phyloP scores from a whole-genome alignment of 352 stramenopile genomes.

The Phytophthora ohioensis region DNA sequence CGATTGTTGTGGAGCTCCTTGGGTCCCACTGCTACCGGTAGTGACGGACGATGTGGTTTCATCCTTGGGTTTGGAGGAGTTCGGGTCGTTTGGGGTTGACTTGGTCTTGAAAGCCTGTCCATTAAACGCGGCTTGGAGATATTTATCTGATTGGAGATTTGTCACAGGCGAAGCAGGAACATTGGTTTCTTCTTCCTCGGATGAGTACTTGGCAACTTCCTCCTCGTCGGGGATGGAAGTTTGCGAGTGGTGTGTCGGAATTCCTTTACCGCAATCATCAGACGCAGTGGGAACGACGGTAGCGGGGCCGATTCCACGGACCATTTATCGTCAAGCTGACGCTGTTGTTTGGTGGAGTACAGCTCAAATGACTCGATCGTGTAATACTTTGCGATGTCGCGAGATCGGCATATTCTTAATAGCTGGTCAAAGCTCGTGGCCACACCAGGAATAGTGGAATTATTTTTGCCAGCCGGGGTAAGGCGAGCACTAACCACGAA shows the following conservation, averaged over 20 bases:
- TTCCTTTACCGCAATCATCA: constrained; percentile 6
- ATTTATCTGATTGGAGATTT: constrained; percentile 4
- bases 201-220: constrained; percentile 10
- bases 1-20: neutral
- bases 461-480: too few relatives aligned
- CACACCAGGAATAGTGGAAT: too few relatives aligned
- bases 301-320: constrained; percentile 17
- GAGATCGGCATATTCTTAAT: too few relatives aligned
- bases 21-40: neutral
- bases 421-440: too few relatives aligned
- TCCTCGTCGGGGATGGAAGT: constrained; percentile 4
- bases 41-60: neutral
- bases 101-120: neutral
- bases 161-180: neutral
- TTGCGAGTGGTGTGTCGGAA: neutral
- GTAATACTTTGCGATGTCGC: neutral
- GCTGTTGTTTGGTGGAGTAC: neutral
- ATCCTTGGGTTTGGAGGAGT: neutral
- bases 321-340: constrained; percentile 10
- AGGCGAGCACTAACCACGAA: too few relatives aligned
- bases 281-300: constrained; percentile 33
- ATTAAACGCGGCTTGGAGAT: constrained; percentile 28
- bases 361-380: constrained; percentile 4
- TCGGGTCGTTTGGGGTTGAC: neutral
- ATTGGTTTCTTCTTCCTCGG: constrained; percentile 9